phyloP scores from a whole-genome alignment of 164 flowering plant species.

The Cinnamomum chago region DNA sequence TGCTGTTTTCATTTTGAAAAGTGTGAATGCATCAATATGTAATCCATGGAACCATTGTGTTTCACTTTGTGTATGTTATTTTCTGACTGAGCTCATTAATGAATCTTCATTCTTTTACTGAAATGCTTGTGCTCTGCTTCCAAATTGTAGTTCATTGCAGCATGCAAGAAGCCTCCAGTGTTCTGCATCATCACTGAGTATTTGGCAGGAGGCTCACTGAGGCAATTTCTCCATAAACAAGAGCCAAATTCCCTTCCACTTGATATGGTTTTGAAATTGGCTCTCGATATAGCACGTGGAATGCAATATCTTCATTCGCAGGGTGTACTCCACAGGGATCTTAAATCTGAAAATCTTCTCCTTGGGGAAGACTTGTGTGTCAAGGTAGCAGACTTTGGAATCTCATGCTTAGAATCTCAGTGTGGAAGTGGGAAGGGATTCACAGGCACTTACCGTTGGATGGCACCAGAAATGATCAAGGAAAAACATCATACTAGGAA shows the following conservation, averaged over 20 bases:
- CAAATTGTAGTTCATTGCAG: slow-evolving; percentile 76
- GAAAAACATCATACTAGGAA: slow-evolving; percentile 83
- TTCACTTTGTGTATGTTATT: neutral
- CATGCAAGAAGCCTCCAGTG: slow-evolving; percentile 95
- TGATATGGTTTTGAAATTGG: slow-evolving; percentile 58
- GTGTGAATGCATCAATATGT: neutral
- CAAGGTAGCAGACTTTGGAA: slow-evolving; percentile 96
- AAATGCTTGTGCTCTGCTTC: slow-evolving; percentile 3
- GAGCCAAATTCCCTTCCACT: slow-evolving; percentile 84
- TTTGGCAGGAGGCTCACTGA: slow-evolving; percentile 80
- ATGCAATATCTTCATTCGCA: slow-evolving; percentile 90
- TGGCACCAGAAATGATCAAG: slow-evolving; percentile 99
- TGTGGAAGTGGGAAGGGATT: slow-evolving; percentile 81
- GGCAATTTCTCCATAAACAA: slow-evolving; percentile 78
- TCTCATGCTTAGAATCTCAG: slow-evolving; percentile 87
- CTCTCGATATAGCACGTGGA: slow-evolving; percentile 83
- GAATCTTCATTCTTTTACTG: neutral
- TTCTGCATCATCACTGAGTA: slow-evolving; percentile 95
- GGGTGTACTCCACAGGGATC: slow-evolving; percentile 89
- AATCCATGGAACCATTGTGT: neutral
- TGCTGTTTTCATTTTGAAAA: neutral
- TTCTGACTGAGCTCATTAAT: neutral
- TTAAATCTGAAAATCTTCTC: slow-evolving; percentile 87
- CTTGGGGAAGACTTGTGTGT: slow-evolving; percentile 81
- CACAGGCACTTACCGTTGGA: slow-evolving; percentile 97